Percentiles rank a stretch among this genome's conserved stretches.
Evolutionary conservation across 129 eudicot species (phyloP).

Genomic region (Helianthus annuus): HanXRQr2.0-SUNRISE NC_035444.2:5338833-5339332

Average conservation of each 20-base stretch:
- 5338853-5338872: no score
- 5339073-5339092: constrained; percentile 63
- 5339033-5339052: constrained; percentile 81
- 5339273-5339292: constrained; percentile 86
- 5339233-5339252: constrained; percentile 86
- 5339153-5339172: not conserved
- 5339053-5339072: constrained; percentile 92
- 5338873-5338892: no score
- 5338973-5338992: constrained; percentile 57
- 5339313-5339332: no score
- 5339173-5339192: not conserved
- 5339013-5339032: constrained; percentile 91
- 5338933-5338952: not conserved
- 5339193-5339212: constrained; percentile 49
- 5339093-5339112: constrained; percentile 71
- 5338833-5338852: no score
- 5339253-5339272: constrained; percentile 97
- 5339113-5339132: constrained; percentile 21
- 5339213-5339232: constrained; percentile 75
- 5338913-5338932: not conserved
- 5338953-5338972: not conserved
- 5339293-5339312: constrained; percentile 94
- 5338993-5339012: constrained; percentile 96
- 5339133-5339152: constrained; percentile 18
- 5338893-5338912: not conserved